Base-by-base conservation (phyloP, 257 asterid genomes). In the Eucommia ulmoides region DNA sequence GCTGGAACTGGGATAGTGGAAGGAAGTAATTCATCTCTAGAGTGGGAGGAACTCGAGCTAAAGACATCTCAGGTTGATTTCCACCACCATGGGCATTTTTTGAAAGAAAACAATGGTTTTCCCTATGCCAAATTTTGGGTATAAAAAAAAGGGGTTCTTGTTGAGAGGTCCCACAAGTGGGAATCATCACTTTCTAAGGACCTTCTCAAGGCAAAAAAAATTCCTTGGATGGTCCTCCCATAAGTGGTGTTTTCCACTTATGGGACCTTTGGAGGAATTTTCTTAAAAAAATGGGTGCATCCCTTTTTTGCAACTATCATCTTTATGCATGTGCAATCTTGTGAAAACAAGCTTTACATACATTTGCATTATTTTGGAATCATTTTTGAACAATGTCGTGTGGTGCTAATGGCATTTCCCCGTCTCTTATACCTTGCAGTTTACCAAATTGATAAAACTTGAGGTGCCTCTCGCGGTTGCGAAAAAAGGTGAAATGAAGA, bases 31-130 rank as follows among this genome's bases (percentile, higher is more conserved):
- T 67, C 96, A 22, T 49, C 86, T 33, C 67, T 68, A 48, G 98
- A 91, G 67, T 91, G 96, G 98, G 84, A 91, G 66, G 99, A 91
- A 54, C 74, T 91, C 42, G 93, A 91, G 69, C 83, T 91, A 51
- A 91, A 91, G 91, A 88, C 81, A 15, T 91, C 96, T 42, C 98
- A 91, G 94, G 98, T 85, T 66, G n/a, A n/a, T n/a, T n/a, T n/a
- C n/a, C n/a, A n/a, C n/a, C n/a, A n/a, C n/a, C n/a, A n/a, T 64
- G 74, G 44, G 35, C 62, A 63, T 29, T 6, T 29, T 29, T 29
- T 29, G n/a, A n/a, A n/a, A n/a, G n/a, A n/a, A n/a, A n/a, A n/a
- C n/a, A n/a, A n/a, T n/a, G n/a, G n/a, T n/a, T n/a, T n/a, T n/a
- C n/a, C n/a, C n/a, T n/a, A n/a, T n/a, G n/a, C n/a, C n/a, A n/a